phyloP scores from a whole-genome alignment of 306 rosid species.

The Arachis hypogaea region DNA sequence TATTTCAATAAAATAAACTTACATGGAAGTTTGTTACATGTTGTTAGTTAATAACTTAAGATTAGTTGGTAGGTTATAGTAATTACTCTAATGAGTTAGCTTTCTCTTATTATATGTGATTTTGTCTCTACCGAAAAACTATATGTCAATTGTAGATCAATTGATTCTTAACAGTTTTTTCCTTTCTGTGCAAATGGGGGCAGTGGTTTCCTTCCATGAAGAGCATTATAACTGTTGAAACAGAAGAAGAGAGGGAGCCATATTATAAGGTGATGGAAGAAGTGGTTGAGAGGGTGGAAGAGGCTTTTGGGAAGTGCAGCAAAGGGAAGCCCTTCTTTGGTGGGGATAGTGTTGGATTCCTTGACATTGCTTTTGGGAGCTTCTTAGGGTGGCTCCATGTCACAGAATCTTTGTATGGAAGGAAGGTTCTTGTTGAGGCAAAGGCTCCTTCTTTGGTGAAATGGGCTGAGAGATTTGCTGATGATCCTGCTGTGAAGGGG shows the following conservation, averaged over 20 bases:
- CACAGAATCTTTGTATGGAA: slow-evolving; percentile 39
- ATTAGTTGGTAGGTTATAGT: no score
- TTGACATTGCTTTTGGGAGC: slow-evolving; percentile 67
- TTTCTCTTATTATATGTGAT: no score
- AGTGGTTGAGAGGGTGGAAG: slow-evolving; percentile 51
- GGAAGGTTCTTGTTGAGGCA: slow-evolving; percentile 48
- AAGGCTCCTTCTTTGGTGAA: slow-evolving; percentile 54
- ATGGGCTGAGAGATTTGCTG: slow-evolving; percentile 57
- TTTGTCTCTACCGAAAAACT: no score
- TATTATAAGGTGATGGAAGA: slow-evolving; percentile 41
- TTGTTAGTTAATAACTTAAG: no score
- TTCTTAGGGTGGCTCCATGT: slow-evolving; percentile 55
- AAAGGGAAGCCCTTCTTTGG: slow-evolving; percentile 60
- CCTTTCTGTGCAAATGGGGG: slow-evolving; percentile 8
- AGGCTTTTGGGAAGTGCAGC: slow-evolving; percentile 48
- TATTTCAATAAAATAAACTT: no score
- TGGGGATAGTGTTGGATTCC: slow-evolving; percentile 63
- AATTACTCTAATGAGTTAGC: no score
- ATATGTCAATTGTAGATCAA: no score
- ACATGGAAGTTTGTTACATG: no score
- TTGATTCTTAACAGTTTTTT: neutral
- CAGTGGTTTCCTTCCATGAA: slow-evolving; percentile 55
- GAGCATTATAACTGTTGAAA: slow-evolving; percentile 27
- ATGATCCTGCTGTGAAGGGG: slow-evolving; percentile 54
- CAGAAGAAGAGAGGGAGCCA: slow-evolving; percentile 57